Conservation (phyloP, 495 filamentous ascomycete species). For the Oleoguttula mirabilis region DNA sequence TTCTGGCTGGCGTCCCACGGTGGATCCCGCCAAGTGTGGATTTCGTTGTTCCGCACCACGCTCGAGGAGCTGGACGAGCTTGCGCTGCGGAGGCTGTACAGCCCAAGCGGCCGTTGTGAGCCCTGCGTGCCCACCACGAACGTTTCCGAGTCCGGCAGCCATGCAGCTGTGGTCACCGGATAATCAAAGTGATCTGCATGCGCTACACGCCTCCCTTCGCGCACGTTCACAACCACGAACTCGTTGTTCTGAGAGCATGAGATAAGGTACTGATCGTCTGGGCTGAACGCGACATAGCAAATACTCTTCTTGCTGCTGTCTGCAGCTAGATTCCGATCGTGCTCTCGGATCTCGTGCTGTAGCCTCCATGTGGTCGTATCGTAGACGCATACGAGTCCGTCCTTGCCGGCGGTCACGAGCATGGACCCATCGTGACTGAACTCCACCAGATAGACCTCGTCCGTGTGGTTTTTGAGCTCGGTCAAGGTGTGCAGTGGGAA, state of each 20-base stretch:
- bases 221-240: conserved; percentile 14
- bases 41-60: conserved; percentile 13
- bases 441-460: conserved; percentile 81
- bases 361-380: conserved; percentile 58
- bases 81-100: conserved; percentile 38
- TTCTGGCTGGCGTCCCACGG: conserved; percentile 7
- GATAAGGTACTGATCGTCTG: conserved; percentile 73
- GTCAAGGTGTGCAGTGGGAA: conserved; percentile 60
- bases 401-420: conserved; percentile 70
- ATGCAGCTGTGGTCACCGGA: conserved; percentile 74
- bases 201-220: conserved; percentile 46
- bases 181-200: conserved; percentile 58
- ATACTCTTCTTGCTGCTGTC: conserved; percentile 34
- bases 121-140: conserved; percentile 55
- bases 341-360: conserved; percentile 48
- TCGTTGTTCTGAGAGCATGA: conserved; percentile 60
- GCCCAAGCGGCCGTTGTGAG: conserved; percentile 11
- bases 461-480: conserved; percentile 60
- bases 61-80: conserved; percentile 2
- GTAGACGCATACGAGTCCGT: conserved; percentile 67
- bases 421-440: conserved; percentile 85
- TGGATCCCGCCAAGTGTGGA: conserved; percentile 16
- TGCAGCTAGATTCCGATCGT: conserved; percentile 20
- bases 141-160: conserved; percentile 64
- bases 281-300: conserved; percentile 76